Base-by-base conservation (phyloP, 805 yeast species). In the Candida sonorensis region DNA sequence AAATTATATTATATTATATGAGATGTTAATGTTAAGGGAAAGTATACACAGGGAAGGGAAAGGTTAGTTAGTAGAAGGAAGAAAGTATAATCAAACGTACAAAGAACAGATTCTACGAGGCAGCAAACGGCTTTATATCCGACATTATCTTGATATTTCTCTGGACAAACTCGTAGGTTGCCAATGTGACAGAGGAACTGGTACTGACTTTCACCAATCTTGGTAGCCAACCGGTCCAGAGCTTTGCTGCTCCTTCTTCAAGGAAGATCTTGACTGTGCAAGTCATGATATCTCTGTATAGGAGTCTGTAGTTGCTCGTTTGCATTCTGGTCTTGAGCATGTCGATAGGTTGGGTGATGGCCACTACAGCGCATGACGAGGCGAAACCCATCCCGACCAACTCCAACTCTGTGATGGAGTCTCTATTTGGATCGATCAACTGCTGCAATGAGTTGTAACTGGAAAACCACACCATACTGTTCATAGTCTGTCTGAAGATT, bases 241-340 rank as follows among this genome's bases (percentile, higher is more conserved):
- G 59, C 16, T 66, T 65, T n/a, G 48, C 36, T 14, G 63, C 33
- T 4, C 72, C 72, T 45, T 67, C 74, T 25, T 62, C 62, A 23
- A 68, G 61, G 37, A 67, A 69, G 3, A 69, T 66, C 44, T 67
- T 55, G 34, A 66, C 69, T 6, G 68, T 61, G 50, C 78, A 69
- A 13, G 75, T 69, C 46, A 81, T 57, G 5, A 85, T 64, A 56
- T 80, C 85, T 36, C 64, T 67, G 51, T 79, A 81, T 2, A 72
- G 45, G 4, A 55, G 47, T 47, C 67, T 67, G n/a, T 81, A 75
- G 50, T 78, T 75, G 46, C 77, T 73, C 48, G 86, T 74, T 57
- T 87, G 96, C 74, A 87, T 74, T 50, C 94, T 72, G 3, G 96
- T 75, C 61, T 88, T 88, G 29, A 88, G 59, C 3, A 85, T 84